phyloP scores from a whole-genome alignment of 306 rosid species.

The Glycine soja region DNA sequence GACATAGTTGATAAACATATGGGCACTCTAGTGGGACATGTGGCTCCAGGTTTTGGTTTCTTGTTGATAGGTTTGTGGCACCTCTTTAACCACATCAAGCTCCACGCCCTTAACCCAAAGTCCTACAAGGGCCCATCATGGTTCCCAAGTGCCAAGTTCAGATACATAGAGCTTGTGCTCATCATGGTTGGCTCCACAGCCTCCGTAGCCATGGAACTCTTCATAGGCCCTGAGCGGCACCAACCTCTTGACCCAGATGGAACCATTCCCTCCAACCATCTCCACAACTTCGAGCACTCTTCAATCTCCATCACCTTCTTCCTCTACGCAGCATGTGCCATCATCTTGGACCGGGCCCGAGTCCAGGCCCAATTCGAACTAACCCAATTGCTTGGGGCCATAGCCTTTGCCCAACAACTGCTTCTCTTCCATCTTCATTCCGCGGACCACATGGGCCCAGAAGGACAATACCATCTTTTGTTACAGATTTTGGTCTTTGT shows the following conservation, averaged over 20 bases:
- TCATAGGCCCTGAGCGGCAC: slow-evolving; percentile 65
- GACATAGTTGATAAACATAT: slow-evolving; percentile 24
- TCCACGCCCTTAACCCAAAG: slow-evolving; percentile 54
- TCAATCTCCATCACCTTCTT: slow-evolving; percentile 66
- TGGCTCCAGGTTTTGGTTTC: slow-evolving; percentile 78
- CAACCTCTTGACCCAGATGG: slow-evolving; percentile 73
- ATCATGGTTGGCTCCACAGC: slow-evolving; percentile 59
- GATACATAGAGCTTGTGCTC: slow-evolving; percentile 62
- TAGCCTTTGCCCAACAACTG: slow-evolving; percentile 70
- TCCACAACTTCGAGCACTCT: slow-evolving; percentile 82
- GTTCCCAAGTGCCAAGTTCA: slow-evolving; percentile 64
- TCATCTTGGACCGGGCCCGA: slow-evolving; percentile 54
- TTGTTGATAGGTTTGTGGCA: slow-evolving; percentile 81
- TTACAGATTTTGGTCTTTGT: slow-evolving; percentile 58
- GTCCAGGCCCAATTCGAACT: slow-evolving; percentile 43
- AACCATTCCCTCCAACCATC: slow-evolving; percentile 80
- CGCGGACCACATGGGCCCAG: slow-evolving; percentile 76
- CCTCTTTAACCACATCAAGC: slow-evolving; percentile 76
- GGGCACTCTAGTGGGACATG: slow-evolving; percentile 82
- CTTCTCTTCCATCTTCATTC: slow-evolving; percentile 77
- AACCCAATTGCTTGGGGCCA: slow-evolving; percentile 60
- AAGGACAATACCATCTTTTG: slow-evolving; percentile 79
- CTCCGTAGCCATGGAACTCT: slow-evolving; percentile 80
- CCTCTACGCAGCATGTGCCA: slow-evolving; percentile 54
- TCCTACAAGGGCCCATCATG: slow-evolving; percentile 58